Percentiles rank a stretch among this genome's conserved stretches.
These are phyloP conservation scores for Phaeosphaeria sp. DNA, from an alignment of 2,329 filamentous ascomycete species.

Conservation along the genomic window DNA sequence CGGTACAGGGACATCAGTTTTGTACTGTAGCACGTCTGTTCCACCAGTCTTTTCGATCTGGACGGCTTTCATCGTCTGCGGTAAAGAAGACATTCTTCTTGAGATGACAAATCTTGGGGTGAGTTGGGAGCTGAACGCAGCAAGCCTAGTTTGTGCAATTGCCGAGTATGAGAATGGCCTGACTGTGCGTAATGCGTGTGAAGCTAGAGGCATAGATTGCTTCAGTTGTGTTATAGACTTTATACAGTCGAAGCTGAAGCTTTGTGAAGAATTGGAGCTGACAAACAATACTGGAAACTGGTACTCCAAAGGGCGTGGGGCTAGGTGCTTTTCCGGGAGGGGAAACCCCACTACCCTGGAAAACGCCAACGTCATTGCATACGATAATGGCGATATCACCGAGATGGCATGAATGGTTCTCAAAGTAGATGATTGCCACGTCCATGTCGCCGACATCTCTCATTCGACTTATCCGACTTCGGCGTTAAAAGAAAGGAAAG, in stretches of 20 bases:
- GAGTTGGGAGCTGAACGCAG: constrained; percentile 24
- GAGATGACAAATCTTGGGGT: constrained; percentile 8
- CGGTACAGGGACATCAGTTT: constrained; percentile 74
- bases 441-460: background rate
- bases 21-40: constrained; percentile 73
- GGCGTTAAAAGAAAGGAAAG: no score
- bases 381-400: background rate
- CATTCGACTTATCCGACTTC: no score
- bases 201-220: constrained; percentile 23
- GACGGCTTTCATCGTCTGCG: constrained; percentile 75
- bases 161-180: constrained; percentile 12
- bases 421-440: background rate
- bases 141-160: constrained; percentile 25
- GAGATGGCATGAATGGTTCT: no score
- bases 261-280: background rate
- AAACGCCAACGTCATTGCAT: background rate
- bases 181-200: constrained; percentile 12
- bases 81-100: constrained; percentile 58
- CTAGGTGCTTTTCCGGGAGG: background rate
- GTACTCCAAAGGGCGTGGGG: no score
- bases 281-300: background rate
- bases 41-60: constrained; percentile 75
- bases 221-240: background rate
- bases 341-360: background rate
- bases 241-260: background rate